A percentile compares a stretch with the other conserved stretches of the same genome.
Evolutionary conservation across 345 rosid genomes (phyloP).

Genomic region (Hypericum androsaemum): DNA sequence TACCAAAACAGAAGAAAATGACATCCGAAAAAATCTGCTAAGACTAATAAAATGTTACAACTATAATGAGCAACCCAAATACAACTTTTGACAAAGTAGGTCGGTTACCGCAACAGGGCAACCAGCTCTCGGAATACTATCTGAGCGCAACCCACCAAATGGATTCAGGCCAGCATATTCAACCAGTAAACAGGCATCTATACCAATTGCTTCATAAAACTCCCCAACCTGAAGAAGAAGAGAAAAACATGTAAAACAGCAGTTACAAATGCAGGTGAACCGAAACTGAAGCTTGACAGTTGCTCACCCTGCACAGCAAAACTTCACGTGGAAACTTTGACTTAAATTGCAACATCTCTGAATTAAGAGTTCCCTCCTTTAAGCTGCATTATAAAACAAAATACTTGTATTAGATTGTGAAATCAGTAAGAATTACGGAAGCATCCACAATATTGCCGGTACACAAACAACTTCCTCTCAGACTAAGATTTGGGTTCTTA

Average conservation of each 20-base stretch:
- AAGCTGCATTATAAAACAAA: conserved; percentile 35
- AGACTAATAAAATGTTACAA: too few species aligned
- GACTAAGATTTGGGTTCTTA: too few species aligned
- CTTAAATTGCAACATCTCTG: conserved; percentile 88
- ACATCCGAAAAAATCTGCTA: too few species aligned
- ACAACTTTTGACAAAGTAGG: conserved; percentile 1
- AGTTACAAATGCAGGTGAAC: neutral
- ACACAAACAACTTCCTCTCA: too few species aligned
- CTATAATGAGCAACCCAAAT: neutral
- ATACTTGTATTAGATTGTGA: too few species aligned
- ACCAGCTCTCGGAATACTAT: conserved; percentile 89
- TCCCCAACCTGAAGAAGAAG: conserved; percentile 65
- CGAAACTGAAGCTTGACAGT: neutral
- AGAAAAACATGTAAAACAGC: too few species aligned
- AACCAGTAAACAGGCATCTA: conserved; percentile 93
- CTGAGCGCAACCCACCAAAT: conserved; percentile 84
- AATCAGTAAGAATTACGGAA: too few species aligned
- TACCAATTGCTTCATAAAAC: conserved; percentile 88
- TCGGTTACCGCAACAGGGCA: conserved; percentile 79
- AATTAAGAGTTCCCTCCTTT: conserved; percentile 81
- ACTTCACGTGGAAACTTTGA: conserved; percentile 89
- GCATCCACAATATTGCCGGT: too few species aligned
- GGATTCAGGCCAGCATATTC: conserved; percentile 98
- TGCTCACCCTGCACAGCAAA: conserved; percentile 85
- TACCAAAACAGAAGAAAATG: too few species aligned